Base-by-base conservation (phyloP, 1,284 basidiomycete genomes). In the Fomitopsis pinicola region DNA sequence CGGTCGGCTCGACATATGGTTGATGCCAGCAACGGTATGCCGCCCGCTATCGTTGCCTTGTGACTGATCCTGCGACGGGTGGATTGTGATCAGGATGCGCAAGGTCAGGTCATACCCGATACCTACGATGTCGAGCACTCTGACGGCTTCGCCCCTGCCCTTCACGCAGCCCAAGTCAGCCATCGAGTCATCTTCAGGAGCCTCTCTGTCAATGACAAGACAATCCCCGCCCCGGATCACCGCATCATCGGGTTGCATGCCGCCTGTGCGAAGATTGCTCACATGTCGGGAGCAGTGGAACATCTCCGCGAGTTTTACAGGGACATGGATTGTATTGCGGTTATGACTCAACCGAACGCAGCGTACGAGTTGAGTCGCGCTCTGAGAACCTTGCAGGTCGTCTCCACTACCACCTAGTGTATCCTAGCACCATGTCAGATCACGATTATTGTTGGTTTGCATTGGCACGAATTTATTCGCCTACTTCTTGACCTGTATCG, bases 231-330 rank as follows among this genome's bases (percentile, higher is more conserved):
- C 46, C 62, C 57, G 3, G 38, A 58, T 46, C 46, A 42, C 36
- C 22, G n/a, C 42, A 44, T 65, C 53, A 56, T 63, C 54, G 58
- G n/a, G n/a, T 42, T 50, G 59, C 64, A 65, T 48, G 64, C 61
- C 12, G 64, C 59, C 40, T 65, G 64, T 38, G 64, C 62, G 2
- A 46, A 40, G 55, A 58, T 62, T 28, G 64, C 59, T 15, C 57
- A 59, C 52, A 63, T 61, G 57, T 65, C 61, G 17, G 64, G 59
- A n/a, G 64, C 57, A 15, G 61, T 48, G 30, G 59, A 61, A 55
- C 36, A 50, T n/a, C 44, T 57, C 33, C 17, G 35, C 36, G 64
- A 63, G 59, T 42, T 61, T 9, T 64, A 59, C 55, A 55, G 61
- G 42, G 63, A 62, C 30, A 59, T 54, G 35, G 62, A 63, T 5